Percentiles rank a stretch among this genome's conserved stretches.
Evolutionary conservation across 2,329 filamentous ascomycete species (phyloP).

Genomic region (Phoma sp.): DNA sequence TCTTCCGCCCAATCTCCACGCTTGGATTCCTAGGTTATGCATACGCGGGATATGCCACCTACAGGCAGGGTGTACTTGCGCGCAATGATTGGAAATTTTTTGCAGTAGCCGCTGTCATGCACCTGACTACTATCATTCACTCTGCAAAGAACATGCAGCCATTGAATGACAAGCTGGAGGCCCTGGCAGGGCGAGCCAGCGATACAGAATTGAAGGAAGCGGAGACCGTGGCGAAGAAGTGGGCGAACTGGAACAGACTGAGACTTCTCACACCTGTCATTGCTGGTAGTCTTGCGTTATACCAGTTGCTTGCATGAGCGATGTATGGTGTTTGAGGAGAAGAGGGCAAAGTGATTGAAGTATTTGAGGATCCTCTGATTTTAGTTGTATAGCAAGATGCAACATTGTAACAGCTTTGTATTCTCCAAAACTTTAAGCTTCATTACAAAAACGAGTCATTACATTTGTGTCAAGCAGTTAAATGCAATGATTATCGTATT

Average conservation of each 20-base stretch:
- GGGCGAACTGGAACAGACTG: conserved; percentile 46
- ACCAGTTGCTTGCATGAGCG: conserved; percentile 30
- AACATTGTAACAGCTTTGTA: too few species aligned
- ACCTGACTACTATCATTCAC: conserved; percentile 56
- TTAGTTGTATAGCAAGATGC: too few species aligned
- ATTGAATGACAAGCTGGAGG: conserved; percentile 56
- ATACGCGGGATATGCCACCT: conserved; percentile 50
- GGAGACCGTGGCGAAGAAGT: conserved; percentile 41
- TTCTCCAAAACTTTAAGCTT: too few species aligned
- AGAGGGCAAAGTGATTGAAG: background rate
- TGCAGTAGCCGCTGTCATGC: conserved; percentile 52
- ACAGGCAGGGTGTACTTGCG: conserved; percentile 34
- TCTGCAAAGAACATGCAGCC: conserved; percentile 60
- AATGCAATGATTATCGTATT: too few species aligned
- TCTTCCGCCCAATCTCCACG: conserved; percentile 60
- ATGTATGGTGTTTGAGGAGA: too few species aligned
- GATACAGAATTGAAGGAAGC: conserved; percentile 43
- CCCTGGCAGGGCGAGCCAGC: conserved; percentile 41
- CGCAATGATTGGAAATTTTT: conserved; percentile 56
- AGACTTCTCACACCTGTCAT: conserved; percentile 44
- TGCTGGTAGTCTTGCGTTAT: conserved; percentile 43
- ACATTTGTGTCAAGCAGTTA: too few species aligned
- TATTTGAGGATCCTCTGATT: background rate
- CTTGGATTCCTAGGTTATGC: conserved; percentile 57
- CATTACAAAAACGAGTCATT: too few species aligned